Percentiles rank a stretch among this genome's conserved stretches.
phyloP scores from a whole-genome alignment of 2,329 filamentous ascomycete species.

The Monosporascus sp. region DNA sequence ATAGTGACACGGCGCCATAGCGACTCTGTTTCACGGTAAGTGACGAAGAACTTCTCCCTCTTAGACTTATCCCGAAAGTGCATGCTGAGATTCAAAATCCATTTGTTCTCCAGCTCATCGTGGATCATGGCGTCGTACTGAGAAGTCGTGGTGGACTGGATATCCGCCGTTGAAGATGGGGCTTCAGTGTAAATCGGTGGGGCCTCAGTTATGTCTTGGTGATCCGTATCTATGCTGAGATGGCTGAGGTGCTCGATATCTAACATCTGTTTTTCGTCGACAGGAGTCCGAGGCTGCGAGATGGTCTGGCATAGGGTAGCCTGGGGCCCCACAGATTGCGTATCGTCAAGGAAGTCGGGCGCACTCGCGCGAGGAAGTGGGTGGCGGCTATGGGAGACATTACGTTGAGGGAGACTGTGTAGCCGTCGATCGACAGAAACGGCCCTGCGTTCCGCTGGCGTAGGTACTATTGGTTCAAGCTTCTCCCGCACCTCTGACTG shows the following conservation, averaged over 20 bases:
- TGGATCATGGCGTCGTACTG: slow-evolving; percentile 61
- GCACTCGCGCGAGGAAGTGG: slow-evolving; percentile 42
- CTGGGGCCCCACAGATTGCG: slow-evolving; percentile 18
- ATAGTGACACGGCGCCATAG: slow-evolving; percentile 86
- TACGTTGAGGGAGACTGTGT: slow-evolving; percentile 25
- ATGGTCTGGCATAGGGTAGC: slow-evolving; percentile 17
- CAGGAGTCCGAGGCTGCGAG: slow-evolving; percentile 26
- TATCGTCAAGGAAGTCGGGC: slow-evolving; percentile 36
- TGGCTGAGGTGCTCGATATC: slow-evolving; percentile 17
- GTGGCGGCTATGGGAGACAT: slow-evolving; percentile 26
- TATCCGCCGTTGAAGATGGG: slow-evolving; percentile 29
- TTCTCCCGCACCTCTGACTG: slow-evolving; percentile 73
- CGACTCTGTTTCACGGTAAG: slow-evolving; percentile 75
- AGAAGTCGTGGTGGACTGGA: slow-evolving; percentile 43
- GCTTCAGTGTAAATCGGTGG: slow-evolving; percentile 11
- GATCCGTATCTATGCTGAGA: slow-evolving; percentile 13
- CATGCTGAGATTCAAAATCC: slow-evolving; percentile 98
- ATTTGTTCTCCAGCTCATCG: slow-evolving; percentile 77
- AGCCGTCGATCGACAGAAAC: slow-evolving; percentile 56
- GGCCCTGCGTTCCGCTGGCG: slow-evolving; percentile 63
- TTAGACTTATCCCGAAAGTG: slow-evolving; percentile 91
- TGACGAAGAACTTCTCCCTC: slow-evolving; percentile 96
- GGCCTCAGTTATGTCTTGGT: slow-evolving; percentile 23
- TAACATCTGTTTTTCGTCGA: slow-evolving; percentile 27
- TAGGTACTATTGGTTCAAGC: slow-evolving; percentile 60